A percentile compares a stretch with the other conserved stretches of the same genome.
Conservation (phyloP, 306 rosid genomes). For the Carpinus viminea region DNA sequence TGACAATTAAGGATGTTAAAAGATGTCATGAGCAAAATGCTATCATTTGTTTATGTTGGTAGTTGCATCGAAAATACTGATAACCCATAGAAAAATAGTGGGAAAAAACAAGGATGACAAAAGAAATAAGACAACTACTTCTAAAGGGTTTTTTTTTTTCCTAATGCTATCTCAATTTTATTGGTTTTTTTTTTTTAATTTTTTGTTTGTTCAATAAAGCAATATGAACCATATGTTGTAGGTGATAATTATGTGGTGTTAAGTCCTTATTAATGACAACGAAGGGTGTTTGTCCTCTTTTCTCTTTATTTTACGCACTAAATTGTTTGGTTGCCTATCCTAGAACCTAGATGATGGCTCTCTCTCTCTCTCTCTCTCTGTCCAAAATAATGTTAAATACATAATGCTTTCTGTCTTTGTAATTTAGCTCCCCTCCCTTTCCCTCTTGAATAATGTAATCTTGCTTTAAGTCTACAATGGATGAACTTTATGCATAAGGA, state of each 20-base stretch:
- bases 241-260: conserved; percentile 21
- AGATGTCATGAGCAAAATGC: background rate
- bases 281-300: conserved; percentile 34
- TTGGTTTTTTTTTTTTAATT: no score
- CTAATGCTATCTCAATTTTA: no score
- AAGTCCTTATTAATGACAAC: conserved; percentile 42
- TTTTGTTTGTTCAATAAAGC: background rate
- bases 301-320: conserved; percentile 9
- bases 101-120: background rate
- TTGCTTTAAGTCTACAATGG: conserved; percentile 27
- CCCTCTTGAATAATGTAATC: conserved; percentile 5
- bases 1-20: background rate
- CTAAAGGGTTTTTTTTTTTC: no score
- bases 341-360: background rate
- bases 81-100: background rate
- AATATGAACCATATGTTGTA: conserved; percentile 26
- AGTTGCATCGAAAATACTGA: background rate
- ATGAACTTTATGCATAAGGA: conserved; percentile 40
- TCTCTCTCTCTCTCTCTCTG: background rate
- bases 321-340: conserved; percentile 26
- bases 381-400: background rate
- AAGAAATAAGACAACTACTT: no score
- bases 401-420: conserved; percentile 19
- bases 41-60: background rate
- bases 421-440: background rate